A percentile compares a stretch with the other conserved stretches of the same genome.
Conservation (phyloP, 352 stramenopile genomes). For the Phytopythium delawarense region DNA sequence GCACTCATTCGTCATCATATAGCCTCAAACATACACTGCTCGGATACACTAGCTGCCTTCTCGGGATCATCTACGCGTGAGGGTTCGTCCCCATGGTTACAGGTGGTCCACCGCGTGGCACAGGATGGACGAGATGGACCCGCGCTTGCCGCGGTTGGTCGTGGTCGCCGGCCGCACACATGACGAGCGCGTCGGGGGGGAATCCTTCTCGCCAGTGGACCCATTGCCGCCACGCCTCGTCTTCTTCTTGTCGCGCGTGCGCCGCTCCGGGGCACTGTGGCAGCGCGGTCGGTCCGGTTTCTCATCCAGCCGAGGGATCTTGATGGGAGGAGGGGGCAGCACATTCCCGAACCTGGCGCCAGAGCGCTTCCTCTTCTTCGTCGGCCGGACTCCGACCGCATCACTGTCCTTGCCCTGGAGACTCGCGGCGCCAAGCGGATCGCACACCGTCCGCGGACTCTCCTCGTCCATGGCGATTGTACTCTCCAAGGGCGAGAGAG, state of each 20-base stretch:
- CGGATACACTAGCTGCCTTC: neutral
- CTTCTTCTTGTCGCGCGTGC: constrained; percentile 10
- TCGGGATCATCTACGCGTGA: neutral
- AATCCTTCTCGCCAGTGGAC: neutral
- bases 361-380: constrained; percentile 31
- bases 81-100: neutral
- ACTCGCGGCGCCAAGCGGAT: neutral
- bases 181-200: neutral
- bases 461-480: constrained; percentile 1
- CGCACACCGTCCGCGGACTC: constrained; percentile 8
- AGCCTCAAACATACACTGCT: neutral
- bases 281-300: constrained; percentile 27
- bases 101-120: constrained; percentile 32
- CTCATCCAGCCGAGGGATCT: constrained; percentile 52
- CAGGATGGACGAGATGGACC: constrained; percentile 73
- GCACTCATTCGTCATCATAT: neutral
- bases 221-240: constrained; percentile 12
- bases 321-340: constrained; percentile 50
- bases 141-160: constrained; percentile 47
- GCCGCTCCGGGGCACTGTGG: constrained; percentile 41
- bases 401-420: neutral
- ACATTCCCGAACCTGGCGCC: constrained; percentile 12
- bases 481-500: neutral
- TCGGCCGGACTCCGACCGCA: neutral
- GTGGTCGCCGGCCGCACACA: constrained; percentile 47